phyloP scores from a whole-genome alignment of 2,329 filamentous ascomycete species.

The Arthrobotrys musiformis region DNA sequence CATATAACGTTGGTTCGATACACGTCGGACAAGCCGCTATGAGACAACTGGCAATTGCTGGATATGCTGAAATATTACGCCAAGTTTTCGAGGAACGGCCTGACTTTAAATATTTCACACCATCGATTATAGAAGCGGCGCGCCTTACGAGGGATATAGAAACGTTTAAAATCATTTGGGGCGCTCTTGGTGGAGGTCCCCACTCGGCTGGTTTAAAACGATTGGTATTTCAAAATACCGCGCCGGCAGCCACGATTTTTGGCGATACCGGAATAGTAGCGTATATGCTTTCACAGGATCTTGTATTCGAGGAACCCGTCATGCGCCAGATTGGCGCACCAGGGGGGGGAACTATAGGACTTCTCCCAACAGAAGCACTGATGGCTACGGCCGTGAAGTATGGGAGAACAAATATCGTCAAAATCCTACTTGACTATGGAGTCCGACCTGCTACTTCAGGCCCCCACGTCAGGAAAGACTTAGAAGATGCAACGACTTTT shows the following conservation, averaged over 20 bases:
- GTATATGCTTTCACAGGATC: slow-evolving; percentile 12
- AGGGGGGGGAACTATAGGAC: background rate
- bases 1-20: slow-evolving; percentile 9
- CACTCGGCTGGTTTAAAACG: background rate
- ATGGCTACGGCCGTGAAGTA: slow-evolving; percentile 12
- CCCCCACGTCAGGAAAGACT: background rate
- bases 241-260: background rate
- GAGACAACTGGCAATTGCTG: background rate
- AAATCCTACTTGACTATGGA: slow-evolving; percentile 10
- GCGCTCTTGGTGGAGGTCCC: background rate
- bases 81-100: background rate
- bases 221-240: background rate
- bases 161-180: slow-evolving; percentile 14
- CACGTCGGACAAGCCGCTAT: background rate
- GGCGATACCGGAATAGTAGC: background rate
- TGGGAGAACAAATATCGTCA: background rate
- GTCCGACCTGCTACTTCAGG: background rate
- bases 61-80: background rate
- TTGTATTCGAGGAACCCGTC: background rate
- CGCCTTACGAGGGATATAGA: background rate
- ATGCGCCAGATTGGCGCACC: background rate
- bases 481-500: background rate
- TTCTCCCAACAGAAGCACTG: background rate
- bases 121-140: background rate
- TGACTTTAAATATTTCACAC: background rate